phyloP scores from a whole-genome alignment of 1,284 basidiomycete genomes.

The Amylostereum areolatum region DNA sequence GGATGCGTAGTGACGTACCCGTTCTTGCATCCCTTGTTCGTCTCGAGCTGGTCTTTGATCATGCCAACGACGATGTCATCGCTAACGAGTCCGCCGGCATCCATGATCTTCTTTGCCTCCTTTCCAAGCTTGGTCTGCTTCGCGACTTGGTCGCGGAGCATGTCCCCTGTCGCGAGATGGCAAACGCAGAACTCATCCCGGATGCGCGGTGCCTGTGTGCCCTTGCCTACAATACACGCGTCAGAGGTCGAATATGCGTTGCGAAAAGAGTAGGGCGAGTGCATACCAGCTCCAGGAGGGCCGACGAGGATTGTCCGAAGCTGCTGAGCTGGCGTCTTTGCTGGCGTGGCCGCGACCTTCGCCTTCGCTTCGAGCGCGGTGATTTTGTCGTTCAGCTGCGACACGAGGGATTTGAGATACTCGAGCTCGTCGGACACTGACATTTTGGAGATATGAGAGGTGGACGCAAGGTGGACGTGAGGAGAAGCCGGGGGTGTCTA shows the following conservation, averaged over 20 bases:
- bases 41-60: slow-evolving; percentile 95
- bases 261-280: neutral
- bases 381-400: slow-evolving; percentile 81
- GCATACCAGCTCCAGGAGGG: slow-evolving; percentile 91
- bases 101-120: slow-evolving; percentile 98
- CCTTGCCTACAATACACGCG: slow-evolving; percentile 69
- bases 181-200: slow-evolving; percentile 92
- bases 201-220: slow-evolving; percentile 95
- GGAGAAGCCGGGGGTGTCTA: neutral
- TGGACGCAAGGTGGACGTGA: neutral
- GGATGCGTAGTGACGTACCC: slow-evolving; percentile 49
- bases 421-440: slow-evolving; percentile 70
- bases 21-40: slow-evolving; percentile 88
- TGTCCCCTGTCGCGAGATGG: slow-evolving; percentile 97
- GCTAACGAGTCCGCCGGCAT: slow-evolving; percentile 86
- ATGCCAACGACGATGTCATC: slow-evolving; percentile 98
- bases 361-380: slow-evolving; percentile 61
- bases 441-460: slow-evolving; percentile 33
- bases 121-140: slow-evolving; percentile 86
- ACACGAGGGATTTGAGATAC: slow-evolving; percentile 84
- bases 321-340: slow-evolving; percentile 71
- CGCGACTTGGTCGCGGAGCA: slow-evolving; percentile 92
- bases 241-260: neutral
- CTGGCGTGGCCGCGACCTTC: slow-evolving; percentile 32
- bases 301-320: slow-evolving; percentile 90